phyloP scores from a whole-genome alignment of 2,329 filamentous ascomycete species.

The Aspergillus phoenicis region DNA sequence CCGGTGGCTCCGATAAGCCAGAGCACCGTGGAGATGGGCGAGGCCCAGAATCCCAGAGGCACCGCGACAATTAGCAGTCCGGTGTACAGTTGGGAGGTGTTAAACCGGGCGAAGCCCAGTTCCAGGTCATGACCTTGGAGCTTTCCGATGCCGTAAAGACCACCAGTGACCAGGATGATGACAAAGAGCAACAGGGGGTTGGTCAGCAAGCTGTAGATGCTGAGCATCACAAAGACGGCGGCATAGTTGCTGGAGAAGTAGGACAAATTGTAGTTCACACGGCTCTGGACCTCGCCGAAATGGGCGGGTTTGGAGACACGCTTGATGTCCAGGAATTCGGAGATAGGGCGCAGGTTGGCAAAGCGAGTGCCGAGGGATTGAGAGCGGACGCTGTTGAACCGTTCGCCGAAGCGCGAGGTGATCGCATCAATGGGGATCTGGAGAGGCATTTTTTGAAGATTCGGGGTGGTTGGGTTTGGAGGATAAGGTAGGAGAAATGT shows the following conservation, averaged over 20 bases:
- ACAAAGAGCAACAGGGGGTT: constrained; percentile 87
- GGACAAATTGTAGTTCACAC: constrained; percentile 94
- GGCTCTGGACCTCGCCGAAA: constrained; percentile 85
- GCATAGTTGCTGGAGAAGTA: constrained; percentile 99
- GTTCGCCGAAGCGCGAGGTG: constrained; percentile 88
- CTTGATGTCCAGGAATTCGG: constrained; percentile 96
- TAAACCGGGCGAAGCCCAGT: constrained; percentile 78
- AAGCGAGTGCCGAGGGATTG: constrained; percentile 81
- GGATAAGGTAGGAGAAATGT: neutral
- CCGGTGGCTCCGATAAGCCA: constrained; percentile 96
- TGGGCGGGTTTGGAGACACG: constrained; percentile 91
- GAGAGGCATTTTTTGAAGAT: constrained; percentile 75
- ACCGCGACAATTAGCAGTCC: constrained; percentile 79
- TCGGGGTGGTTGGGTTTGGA: neutral
- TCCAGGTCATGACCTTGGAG: constrained; percentile 87
- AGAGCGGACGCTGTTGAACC: constrained; percentile 79
- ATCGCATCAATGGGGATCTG: constrained; percentile 90
- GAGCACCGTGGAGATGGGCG: constrained; percentile 79
- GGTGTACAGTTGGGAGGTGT: constrained; percentile 92
- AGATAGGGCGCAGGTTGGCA: constrained; percentile 85
- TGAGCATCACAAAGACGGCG: constrained; percentile 89
- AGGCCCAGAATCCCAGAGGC: constrained; percentile 81
- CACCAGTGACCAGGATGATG: constrained; percentile 81
- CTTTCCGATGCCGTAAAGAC: constrained; percentile 89
- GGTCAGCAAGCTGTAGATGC: constrained; percentile 90